Base-by-base conservation (phyloP, 352 stramenopile species). In the Pythium aphanidermatum region DNA sequence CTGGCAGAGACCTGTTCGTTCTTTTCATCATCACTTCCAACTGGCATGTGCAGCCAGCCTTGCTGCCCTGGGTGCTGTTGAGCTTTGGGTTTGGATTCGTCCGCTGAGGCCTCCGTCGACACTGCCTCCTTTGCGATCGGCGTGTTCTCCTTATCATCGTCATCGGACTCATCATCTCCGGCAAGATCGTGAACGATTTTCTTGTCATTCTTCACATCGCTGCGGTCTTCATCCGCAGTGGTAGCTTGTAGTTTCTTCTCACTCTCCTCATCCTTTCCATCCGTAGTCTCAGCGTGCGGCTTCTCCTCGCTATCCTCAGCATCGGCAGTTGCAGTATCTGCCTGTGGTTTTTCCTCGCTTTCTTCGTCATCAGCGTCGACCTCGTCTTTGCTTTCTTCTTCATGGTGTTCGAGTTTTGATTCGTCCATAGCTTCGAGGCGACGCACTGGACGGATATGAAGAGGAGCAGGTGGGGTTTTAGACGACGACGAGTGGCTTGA, bases 1-100 rank as follows among this genome's bases (percentile, higher is more conserved):
- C 60, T 62, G 10, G 32, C 36, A 5, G 43, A 49, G 12, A 35
- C 37, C 21, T 60, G 59, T 25, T 68, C 47, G 30, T 33, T 65
- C 30, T 71, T 55, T n/a, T 53, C 25, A 7, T 48, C 41, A 5
- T 59, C 51, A 14, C 47, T 49, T 4, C 14, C 50, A 13, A 47
- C 39, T n/a, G 55, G 41, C 20, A 28, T 43, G 28, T 56, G 54
- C 0, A 63, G 46, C 54, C 54, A 63, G 11, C 46, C 28, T 37
- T 52, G 23, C 16, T 42, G 52, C n/a, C 13, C 34, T 24, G 56
- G 31, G 23, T 37, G 36, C 35, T 36, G 39, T 31, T 29, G 35
- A n/a, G 39, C 28, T 36, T 49, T 46, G 23, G 44, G 1, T 32
- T 42, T 25, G 3, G 28, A 28, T 10, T 13, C 14, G 5, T 26